Evolutionary conservation across 306 rosid genomes (phyloP).

Genomic region (Citrullus mucosospermus): DNA sequence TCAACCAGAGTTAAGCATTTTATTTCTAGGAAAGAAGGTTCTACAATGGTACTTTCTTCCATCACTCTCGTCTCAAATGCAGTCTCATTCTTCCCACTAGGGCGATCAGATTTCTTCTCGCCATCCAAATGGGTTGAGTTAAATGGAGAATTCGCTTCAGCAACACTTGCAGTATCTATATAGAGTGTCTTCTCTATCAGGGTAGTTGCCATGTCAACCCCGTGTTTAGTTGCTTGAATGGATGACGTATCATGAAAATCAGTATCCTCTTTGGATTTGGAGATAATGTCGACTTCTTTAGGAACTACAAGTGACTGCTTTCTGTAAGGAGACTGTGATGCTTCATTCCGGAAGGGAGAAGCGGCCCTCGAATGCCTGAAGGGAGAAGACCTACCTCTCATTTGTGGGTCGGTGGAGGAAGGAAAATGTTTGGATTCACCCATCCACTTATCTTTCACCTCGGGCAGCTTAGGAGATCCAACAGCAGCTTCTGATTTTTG

Average conservation of each 20-base stretch:
- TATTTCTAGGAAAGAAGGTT: conserved; percentile 25
- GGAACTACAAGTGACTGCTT: conserved; percentile 32
- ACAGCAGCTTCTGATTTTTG: conserved; percentile 25
- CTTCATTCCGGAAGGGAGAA: conserved; percentile 52
- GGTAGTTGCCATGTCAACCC: conserved; percentile 26
- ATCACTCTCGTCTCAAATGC: conserved; percentile 15
- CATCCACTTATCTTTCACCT: conserved; percentile 29
- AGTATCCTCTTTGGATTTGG: conserved; percentile 22
- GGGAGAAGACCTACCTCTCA: conserved; percentile 50
- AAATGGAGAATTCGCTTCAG: conserved; percentile 13
- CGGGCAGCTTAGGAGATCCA: conserved; percentile 32
- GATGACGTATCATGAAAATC: conserved; percentile 22
- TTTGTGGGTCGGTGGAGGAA: conserved; percentile 46
- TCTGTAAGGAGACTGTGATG: conserved; percentile 39
- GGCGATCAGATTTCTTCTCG: conserved; percentile 16
- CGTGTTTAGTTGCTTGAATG: conserved; percentile 23
- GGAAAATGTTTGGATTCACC: conserved; percentile 39
- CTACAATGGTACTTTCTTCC: conserved; percentile 18
- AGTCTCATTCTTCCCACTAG: conserved; percentile 12
- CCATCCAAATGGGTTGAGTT: conserved; percentile 23
- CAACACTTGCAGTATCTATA: conserved; percentile 50
- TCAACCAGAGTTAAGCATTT: conserved; percentile 23
- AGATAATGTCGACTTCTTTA: conserved; percentile 26
- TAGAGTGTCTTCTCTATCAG: conserved; percentile 63
- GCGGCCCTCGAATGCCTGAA: conserved; percentile 51